Conservation (phyloP, 495 filamentous ascomycete species). For the Podospora conica region DNA sequence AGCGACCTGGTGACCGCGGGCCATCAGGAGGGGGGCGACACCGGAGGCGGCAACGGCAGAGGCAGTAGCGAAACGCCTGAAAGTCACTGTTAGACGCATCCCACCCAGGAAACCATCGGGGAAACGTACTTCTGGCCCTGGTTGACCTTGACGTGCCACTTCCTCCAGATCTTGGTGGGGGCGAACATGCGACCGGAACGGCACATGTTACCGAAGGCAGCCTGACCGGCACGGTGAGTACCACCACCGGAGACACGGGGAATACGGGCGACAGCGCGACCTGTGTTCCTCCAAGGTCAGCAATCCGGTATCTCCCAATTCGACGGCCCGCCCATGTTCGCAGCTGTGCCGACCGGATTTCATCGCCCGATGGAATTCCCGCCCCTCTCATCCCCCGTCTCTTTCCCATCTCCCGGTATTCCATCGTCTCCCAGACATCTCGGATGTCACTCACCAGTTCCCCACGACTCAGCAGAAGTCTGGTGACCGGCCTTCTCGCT, state of each 20-base stretch:
- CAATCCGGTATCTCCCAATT: not conserved
- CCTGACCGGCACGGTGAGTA: conserved; percentile 99
- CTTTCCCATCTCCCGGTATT: not conserved
- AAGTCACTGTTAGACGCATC: not conserved
- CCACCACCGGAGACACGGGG: conserved; percentile 99
- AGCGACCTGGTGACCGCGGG: conserved; percentile 91
- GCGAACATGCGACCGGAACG: conserved; percentile 99
- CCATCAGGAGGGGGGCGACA: conserved; percentile 85
- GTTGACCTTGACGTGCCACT: conserved; percentile 99
- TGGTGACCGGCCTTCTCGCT: conserved; percentile 99
- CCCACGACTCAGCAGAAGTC: conserved; percentile 99
- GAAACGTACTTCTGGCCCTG: conserved; percentile 78
- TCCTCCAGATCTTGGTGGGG: conserved; percentile 99
- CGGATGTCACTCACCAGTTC: conserved; percentile 76
- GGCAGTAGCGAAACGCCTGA: conserved; percentile 90
- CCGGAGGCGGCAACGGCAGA: conserved; percentile 96
- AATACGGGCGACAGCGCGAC: conserved; percentile 99
- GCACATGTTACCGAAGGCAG: conserved; percentile 99
- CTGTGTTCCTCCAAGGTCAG: conserved; percentile 38
- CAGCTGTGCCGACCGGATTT: not conserved
- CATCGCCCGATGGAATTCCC: not conserved
- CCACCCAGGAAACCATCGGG: not conserved
- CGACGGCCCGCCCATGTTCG: not conserved
- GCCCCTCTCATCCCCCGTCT: conserved; percentile 1
- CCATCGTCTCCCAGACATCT: conserved; percentile 4